Base-by-base conservation (phyloP, 1,139 yeast genomes). In the Saccharomyces hybrid region DNA sequence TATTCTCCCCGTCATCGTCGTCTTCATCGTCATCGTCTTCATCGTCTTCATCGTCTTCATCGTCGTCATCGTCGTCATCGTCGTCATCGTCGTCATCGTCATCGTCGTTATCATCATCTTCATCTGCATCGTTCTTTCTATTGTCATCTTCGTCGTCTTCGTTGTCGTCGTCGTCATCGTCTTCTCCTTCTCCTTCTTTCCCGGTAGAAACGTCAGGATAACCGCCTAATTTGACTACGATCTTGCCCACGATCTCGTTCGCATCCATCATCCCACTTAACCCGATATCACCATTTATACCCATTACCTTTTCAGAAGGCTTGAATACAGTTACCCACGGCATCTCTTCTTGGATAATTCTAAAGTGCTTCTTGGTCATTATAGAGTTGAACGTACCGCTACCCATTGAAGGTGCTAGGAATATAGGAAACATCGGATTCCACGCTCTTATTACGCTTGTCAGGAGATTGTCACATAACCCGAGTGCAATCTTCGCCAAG, bases 341-440 rank as follows among this genome's bases (percentile, higher is more conserved):
- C 71, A 81, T 83, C 55, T 80, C 84, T 53, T 82, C 84, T 32
- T 71, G 73, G 47, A 93, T 73, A 38, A 84, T 71, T 38, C 73
- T 73, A 56, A 93, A 73, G 63, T 93, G 99, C 63, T 85, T 85
- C 62, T 88, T 85, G 0, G 99, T 93, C 62, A 91, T 81, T 9
- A 97, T 96, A 65, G 93, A 95, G 27, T 93, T 89, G 71, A 90
- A 93, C 95, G 93, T 91, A 64, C 88, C 85, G 1, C 98, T 90
- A 65, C 93, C 91, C 98, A 93, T 91, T 0, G 98, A 96, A 2
- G 99, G 99, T 0, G 98, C 99, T 47, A 89, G 81, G 53, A 91
- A 71, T 32, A 93, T 83, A 1, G 97, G 96, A 55, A 84, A 82
- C 55, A 82, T 81, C 1, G 96, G 95, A 62, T 90, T 90, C 99